Evolutionary conservation across 192 early-diverging fungal species (phyloP), one percentile per base, ranked within the genome.

Genomic region (Irineochytrium annulatum): DNA sequence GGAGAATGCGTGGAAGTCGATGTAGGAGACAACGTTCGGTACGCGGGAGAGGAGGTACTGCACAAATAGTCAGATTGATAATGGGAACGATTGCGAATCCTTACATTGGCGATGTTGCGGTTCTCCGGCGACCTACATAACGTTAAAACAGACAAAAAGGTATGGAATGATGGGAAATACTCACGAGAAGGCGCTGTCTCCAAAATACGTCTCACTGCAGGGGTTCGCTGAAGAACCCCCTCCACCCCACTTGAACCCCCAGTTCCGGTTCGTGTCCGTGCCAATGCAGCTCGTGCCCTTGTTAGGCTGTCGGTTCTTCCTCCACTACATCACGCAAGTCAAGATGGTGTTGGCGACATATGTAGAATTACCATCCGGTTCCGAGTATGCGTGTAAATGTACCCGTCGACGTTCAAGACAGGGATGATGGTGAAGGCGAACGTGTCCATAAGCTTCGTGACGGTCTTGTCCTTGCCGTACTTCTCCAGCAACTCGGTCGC

Each of bases 231-330:
- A 79, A 43, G 80, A 71, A 3, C 77, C 79, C 4, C 74, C 74
- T 26, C 67, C 63, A 46, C 75, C 72, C 77, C 81, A 86, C 48
- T 74, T 71, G 56, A 74, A 77, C 3, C 28, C 59, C 80, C 80
- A 86, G 73, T 84, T 86, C 37, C 82, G 76, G 68, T 86, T 86
- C 27, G 76, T 61, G 49, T 86, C 85, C 58, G 76, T 85, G 61
- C 85, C 85, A 30, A 73, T 43, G 63, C 82, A 85, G 62, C 77
- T 71, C 14, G 75, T 65, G 28, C 49, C 60, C 3, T 53, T 28
- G 27, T 79, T 81, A 1, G 83, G 80, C 53, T 85, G 77, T 5
- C 84, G 69, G 62, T 83, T 86, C 65, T 86, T 86, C 43, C 84
- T 71, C 78, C 82, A 84, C 77, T 75, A n/a, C 19, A 4, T 45